phyloP scores from a whole-genome alignment of 371 early-diverging fungal genomes.

The Rhizopus sp. region DNA sequence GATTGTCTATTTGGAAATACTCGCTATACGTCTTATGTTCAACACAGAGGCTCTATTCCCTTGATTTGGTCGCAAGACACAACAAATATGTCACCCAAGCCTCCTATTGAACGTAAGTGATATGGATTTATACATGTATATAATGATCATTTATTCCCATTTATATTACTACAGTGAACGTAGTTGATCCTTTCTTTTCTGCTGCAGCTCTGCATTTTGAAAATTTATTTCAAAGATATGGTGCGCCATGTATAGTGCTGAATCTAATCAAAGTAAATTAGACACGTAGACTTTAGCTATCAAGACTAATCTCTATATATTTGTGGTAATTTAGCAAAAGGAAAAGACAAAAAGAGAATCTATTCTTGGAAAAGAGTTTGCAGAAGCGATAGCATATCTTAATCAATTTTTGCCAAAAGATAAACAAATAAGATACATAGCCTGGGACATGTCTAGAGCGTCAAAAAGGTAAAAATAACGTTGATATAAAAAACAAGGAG shows the following conservation, averaged over 20 bases:
- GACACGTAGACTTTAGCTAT: background rate
- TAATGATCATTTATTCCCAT: background rate
- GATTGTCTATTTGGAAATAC: constrained; percentile 66
- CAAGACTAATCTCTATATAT: constrained; percentile 9
- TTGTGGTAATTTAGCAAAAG: constrained; percentile 10
- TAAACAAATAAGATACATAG: constrained; percentile 85
- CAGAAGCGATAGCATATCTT: constrained; percentile 78
- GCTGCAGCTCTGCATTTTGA: constrained; percentile 93
- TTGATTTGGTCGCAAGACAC: constrained; percentile 94
- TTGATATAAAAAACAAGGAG: too few species aligned
- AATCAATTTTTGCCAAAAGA: constrained; percentile 86
- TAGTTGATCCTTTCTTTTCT: constrained; percentile 91
- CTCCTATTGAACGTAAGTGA: constrained; percentile 81
- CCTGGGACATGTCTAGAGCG: constrained; percentile 98
- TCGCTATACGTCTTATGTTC: constrained; percentile 89
- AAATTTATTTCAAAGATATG: constrained; percentile 87
- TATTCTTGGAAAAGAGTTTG: constrained; percentile 83
- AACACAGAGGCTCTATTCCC: constrained; percentile 97
- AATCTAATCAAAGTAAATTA: constrained; percentile 82
- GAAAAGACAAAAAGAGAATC: constrained; percentile 82
- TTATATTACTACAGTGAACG: constrained; percentile 56
- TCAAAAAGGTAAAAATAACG: constrained; percentile 70
- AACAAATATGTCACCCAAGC: constrained; percentile 92
- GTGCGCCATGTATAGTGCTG: constrained; percentile 85
- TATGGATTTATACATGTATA: background rate